phyloP scores from a whole-genome alignment of 495 filamentous ascomycete genomes.

The Trichoderma reesei region DNA sequence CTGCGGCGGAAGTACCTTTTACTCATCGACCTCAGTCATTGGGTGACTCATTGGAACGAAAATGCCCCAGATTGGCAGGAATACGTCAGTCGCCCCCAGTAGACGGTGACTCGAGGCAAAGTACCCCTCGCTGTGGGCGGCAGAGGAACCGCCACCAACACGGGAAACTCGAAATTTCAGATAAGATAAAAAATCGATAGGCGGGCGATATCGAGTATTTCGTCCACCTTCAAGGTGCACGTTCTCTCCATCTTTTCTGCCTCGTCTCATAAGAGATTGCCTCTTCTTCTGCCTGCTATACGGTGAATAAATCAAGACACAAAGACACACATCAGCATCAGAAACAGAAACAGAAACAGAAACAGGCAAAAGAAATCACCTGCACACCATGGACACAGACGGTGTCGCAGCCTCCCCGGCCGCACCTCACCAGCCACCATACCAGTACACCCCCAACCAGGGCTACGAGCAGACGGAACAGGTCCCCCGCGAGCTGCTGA shows the following conservation, averaged over 20 bases:
- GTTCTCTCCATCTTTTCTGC: background rate
- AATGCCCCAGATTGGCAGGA: background rate
- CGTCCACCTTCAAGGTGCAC: background rate
- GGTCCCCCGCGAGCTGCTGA: constrained; percentile 17
- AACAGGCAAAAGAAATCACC: background rate
- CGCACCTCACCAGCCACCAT: constrained; percentile 28
- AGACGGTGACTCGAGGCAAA: background rate
- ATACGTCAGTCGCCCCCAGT: background rate
- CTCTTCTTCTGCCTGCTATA: too few relatives aligned
- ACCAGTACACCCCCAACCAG: constrained; percentile 20
- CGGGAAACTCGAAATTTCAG: background rate
- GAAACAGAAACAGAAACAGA: background rate
- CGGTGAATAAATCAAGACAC: background rate
- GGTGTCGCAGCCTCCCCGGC: constrained; percentile 19
- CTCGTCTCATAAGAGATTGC: too few relatives aligned
- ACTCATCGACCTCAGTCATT: background rate
- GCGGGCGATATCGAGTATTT: background rate
- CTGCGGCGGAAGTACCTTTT: background rate
- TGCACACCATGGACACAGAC: constrained; percentile 13
- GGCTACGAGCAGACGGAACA: constrained; percentile 22
- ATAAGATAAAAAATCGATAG: constrained; percentile 7
- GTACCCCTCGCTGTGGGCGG: background rate
- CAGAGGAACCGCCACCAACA: constrained; percentile 4
- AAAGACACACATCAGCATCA: background rate
- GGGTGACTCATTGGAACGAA: background rate